Conservation (phyloP, 768 basidiomycete species). For the Saitozyma podzolica region DNA sequence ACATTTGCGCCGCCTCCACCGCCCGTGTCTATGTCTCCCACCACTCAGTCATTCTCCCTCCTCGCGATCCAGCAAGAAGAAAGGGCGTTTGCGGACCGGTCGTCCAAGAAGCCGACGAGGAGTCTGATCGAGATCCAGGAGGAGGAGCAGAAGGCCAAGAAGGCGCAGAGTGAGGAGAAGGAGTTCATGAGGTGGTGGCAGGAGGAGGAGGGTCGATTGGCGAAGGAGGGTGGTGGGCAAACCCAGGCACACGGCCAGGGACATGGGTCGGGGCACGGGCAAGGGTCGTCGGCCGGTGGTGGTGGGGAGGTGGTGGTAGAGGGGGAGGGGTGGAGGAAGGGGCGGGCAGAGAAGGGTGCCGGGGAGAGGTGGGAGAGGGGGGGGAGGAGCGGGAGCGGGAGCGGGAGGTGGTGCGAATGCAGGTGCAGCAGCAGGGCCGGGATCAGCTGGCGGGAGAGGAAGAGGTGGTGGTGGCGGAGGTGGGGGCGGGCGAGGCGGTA, state of each 20-base stretch:
- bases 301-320: constrained; percentile 12
- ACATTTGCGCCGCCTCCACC: constrained; percentile 31
- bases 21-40: constrained; percentile 5
- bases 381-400: constrained; percentile 7
- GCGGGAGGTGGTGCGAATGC: neutral
- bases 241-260: neutral
- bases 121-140: constrained; percentile 81
- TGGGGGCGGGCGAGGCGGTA: no score
- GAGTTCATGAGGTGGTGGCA: constrained; percentile 90
- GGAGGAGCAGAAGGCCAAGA: constrained; percentile 60
- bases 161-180: constrained; percentile 58
- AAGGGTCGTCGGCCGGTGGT: constrained; percentile 2
- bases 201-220: constrained; percentile 59
- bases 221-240: constrained; percentile 8
- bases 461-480: constrained; percentile 11
- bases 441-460: neutral
- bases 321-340: constrained; percentile 7
- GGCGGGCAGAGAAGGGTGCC: neutral
- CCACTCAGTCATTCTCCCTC: constrained; percentile 61
- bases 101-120: constrained; percentile 56
- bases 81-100: constrained; percentile 58
- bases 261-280: constrained; percentile 3
- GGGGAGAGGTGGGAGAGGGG: neutral
- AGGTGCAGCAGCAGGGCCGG: neutral
- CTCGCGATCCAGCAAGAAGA: constrained; percentile 82